A percentile compares a stretch with the other conserved stretches of the same genome.
These are phyloP conservation scores for Haplographium delicatum DNA, from an alignment of 495 filamentous ascomycete genomes.

Conservation along the genomic window DNA sequence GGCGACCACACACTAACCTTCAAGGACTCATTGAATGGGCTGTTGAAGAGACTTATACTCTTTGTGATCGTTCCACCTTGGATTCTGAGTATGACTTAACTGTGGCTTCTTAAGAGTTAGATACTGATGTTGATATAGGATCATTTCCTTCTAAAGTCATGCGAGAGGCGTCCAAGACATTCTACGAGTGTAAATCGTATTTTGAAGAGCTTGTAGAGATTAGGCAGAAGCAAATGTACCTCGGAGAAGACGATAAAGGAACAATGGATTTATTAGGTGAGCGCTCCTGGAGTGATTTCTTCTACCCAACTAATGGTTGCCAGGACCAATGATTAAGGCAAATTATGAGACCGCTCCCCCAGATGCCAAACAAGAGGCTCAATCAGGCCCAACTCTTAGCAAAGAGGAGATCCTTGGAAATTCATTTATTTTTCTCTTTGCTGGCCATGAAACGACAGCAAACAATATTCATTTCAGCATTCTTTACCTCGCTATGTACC, in stretches of 20 bases:
- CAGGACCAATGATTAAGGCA: conserved; percentile 13
- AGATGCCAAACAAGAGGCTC: not conserved
- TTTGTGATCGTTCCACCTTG: conserved; percentile 45
- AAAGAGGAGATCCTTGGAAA: conserved; percentile 59
- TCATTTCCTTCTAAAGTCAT: conserved; percentile 3
- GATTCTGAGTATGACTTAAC: conserved; percentile 33
- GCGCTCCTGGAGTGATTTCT: not conserved
- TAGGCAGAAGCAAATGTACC: conserved; percentile 8
- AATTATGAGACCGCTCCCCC: conserved; percentile 1
- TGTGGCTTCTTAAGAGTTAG: not conserved
- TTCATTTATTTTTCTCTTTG: conserved; percentile 66
- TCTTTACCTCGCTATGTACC: conserved; percentile 51
- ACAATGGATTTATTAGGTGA: conserved; percentile 11
- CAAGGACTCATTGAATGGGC: conserved; percentile 5
- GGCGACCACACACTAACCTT: conserved; percentile 55
- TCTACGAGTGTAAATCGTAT: conserved; percentile 11
- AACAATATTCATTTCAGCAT: conserved; percentile 59
- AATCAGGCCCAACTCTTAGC: not conserved
- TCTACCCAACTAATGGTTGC: not conserved
- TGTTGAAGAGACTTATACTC: conserved; percentile 44
- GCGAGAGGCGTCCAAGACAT: not conserved
- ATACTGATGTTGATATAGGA: conserved; percentile 4
- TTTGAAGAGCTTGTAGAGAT: conserved; percentile 15
- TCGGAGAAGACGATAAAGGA: conserved; percentile 3
- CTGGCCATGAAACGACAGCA: conserved; percentile 70